Evolutionary conservation across 768 basidiomycete species (phyloP).

Genomic region (Leccinum broughii): DNA sequence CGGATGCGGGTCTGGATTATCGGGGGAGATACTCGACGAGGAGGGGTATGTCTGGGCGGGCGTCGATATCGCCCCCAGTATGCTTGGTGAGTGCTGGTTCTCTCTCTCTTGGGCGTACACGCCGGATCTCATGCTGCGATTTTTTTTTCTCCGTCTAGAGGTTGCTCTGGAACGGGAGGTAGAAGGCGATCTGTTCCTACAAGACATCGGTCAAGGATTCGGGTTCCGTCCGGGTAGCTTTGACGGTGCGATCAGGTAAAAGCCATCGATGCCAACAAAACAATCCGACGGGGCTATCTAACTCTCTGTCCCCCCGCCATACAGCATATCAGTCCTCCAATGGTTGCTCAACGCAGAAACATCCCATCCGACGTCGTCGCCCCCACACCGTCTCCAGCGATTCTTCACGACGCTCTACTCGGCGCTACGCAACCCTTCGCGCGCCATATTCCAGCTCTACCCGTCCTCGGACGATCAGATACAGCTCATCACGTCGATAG

Average conservation of each 20-base stretch:
- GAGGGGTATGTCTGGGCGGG: conserved; percentile 93
- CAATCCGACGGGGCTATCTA: background rate
- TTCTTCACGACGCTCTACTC: conserved; percentile 96
- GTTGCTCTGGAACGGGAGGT: conserved; percentile 95
- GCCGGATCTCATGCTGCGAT: background rate
- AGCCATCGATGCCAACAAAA: background rate
- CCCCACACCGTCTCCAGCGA: conserved; percentile 76
- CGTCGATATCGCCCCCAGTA: conserved; percentile 92
- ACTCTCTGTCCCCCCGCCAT: background rate
- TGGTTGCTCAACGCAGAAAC: conserved; percentile 98
- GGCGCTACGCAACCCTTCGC: conserved; percentile 78
- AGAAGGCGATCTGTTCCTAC: conserved; percentile 93
- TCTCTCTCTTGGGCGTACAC: too few species aligned
- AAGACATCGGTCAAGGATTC: conserved; percentile 98
- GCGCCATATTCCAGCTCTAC: conserved; percentile 92
- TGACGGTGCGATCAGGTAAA: conserved; percentile 93
- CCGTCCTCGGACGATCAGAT: conserved; percentile 97
- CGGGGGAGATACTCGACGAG: conserved; percentile 95
- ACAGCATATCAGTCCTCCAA: conserved; percentile 96
- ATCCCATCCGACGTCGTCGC: conserved; percentile 85
- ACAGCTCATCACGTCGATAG: conserved; percentile 88
- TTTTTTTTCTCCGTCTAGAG: conserved; percentile 42
- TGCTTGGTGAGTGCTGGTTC: conserved; percentile 78
- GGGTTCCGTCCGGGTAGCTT: conserved; percentile 97
- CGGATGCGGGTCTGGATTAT: conserved; percentile 95